Evolutionary conservation across 176 grass and related monocot species (phyloP).

Genomic region (Miscanthus lutarioriparius): DNA sequence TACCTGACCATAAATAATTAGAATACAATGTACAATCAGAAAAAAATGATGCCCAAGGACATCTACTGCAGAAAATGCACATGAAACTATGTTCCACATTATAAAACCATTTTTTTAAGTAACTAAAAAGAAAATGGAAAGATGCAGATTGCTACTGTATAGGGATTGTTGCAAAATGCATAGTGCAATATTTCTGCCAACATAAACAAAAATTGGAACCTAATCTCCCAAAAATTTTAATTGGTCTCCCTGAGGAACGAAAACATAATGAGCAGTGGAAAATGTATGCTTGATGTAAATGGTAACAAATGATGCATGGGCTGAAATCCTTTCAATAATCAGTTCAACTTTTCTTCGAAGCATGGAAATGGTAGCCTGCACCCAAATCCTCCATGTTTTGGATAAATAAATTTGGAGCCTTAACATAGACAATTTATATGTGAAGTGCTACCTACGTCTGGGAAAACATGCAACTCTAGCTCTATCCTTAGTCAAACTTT

Average conservation of each 20-base stretch:
- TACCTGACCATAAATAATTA: constrained; percentile 65
- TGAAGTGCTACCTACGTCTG: background rate
- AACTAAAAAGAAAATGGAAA: constrained; percentile 9
- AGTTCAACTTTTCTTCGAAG: constrained; percentile 8
- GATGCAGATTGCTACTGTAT: background rate
- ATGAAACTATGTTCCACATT: constrained; percentile 30
- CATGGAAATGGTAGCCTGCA: background rate
- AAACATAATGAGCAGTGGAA: constrained; percentile 18
- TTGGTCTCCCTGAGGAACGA: background rate
- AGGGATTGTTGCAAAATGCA: background rate
- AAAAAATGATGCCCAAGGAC: background rate
- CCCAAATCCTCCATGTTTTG: constrained; percentile 10
- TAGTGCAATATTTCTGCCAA: background rate
- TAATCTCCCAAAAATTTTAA: background rate
- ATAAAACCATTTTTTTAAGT: background rate
- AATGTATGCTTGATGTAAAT: constrained; percentile 5
- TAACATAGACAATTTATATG: background rate
- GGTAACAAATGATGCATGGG: constrained; percentile 4
- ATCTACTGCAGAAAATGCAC: constrained; percentile 4
- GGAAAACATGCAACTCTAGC: background rate
- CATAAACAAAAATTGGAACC: background rate
- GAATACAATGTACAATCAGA: constrained; percentile 21
- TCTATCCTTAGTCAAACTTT: background rate
- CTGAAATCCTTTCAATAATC: constrained; percentile 5
- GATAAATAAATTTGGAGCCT: background rate